Evolutionary conservation across 2,329 filamentous ascomycete species (phyloP), one percentile per base, ranked within the genome.

Genomic region (Aspergillus amoenus): DNA sequence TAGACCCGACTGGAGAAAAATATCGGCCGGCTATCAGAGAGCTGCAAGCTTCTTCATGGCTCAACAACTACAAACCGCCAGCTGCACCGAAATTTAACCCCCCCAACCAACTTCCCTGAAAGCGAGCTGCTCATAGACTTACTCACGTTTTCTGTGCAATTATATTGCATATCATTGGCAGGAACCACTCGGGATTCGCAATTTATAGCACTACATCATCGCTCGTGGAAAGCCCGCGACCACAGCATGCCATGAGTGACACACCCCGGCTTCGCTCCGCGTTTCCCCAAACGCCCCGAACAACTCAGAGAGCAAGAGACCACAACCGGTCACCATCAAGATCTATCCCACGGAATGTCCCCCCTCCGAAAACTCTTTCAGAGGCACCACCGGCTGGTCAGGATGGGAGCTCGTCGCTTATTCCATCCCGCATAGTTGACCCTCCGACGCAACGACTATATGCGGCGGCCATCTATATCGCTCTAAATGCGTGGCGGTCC

Each of bases 371-470:
- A 53, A 61, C 67, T 1, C 59, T 68, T 18, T 55, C 66, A 15
- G 68, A 67, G 56, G 62, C 63, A 6, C 57, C 64, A 8, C 54
- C 62, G 12, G 64, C 66, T 41, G 27, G 58, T 13, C 60, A 64
- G 9, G 66, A 66, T 57, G 57, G 63, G 32, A 64, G 66, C 43
- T 61, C 66, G 52, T 93, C 94, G 34, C 77, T 96, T 55, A 93
- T 99, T 68, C 89, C 94, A 12, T 80, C 91, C 62, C 84, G 85
- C 63, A 79, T 96, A 46, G 82, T 97, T 73, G 93, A 97, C 79
- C 91, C 91, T 45, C 93, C 94, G 6, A 90, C 90, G 52, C 94
- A 99, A 77, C 86, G 94, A 55, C 84, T 96, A 67, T 97, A 96
- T 72, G 88, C 91, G 47, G 84, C 89, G 61, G 88, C 86, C n/a